A percentile compares a stretch with the other conserved stretches of the same genome.
Evolutionary conservation across 2,329 filamentous ascomycete genomes (phyloP).

Genomic region (Thelonectria discophora): DNA sequence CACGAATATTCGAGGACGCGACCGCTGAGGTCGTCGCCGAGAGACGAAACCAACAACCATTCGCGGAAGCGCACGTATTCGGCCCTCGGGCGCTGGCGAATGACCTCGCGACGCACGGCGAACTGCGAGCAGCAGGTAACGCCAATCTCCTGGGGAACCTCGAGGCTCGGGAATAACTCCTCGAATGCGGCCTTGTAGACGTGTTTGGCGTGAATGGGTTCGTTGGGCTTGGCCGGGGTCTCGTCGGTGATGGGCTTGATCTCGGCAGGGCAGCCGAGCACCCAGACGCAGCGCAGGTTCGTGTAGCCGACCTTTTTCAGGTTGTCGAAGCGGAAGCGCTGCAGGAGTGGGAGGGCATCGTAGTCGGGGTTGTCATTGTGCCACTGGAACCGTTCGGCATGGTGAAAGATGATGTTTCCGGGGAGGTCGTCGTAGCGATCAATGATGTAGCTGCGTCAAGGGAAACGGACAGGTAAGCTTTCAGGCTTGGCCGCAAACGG

Average conservation of each 20-base stretch:
- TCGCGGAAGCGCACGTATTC: slow-evolving; percentile 66
- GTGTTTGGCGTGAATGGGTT: slow-evolving; percentile 51
- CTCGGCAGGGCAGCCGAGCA: slow-evolving; percentile 63
- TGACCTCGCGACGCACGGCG: slow-evolving; percentile 63
- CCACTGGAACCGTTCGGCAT: slow-evolving; percentile 60
- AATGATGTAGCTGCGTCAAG: slow-evolving; percentile 53
- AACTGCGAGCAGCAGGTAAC: slow-evolving; percentile 74
- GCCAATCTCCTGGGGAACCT: slow-evolving; percentile 60
- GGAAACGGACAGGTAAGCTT: slow-evolving; percentile 18
- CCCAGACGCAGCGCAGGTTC: slow-evolving; percentile 68
- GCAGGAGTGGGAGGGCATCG: slow-evolving; percentile 62
- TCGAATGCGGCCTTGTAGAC: slow-evolving; percentile 54
- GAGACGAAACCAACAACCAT: slow-evolving; percentile 66
- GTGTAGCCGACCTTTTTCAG: slow-evolving; percentile 65
- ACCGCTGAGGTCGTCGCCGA: slow-evolving; percentile 64
- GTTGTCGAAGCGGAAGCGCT: slow-evolving; percentile 57
- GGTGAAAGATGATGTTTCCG: slow-evolving; percentile 56
- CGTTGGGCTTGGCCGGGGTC: slow-evolving; percentile 45
- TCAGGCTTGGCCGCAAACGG: not conserved
- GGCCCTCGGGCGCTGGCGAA: slow-evolving; percentile 56
- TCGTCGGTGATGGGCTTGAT: slow-evolving; percentile 53
- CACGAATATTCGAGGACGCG: slow-evolving; percentile 72
- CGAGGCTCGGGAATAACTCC: slow-evolving; percentile 51
- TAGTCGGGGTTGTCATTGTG: slow-evolving; percentile 64
- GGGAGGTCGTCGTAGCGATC: slow-evolving; percentile 59